Base-by-base conservation (phyloP, 2,329 filamentous ascomycete genomes). In the Botryotinia calthae region DNA sequence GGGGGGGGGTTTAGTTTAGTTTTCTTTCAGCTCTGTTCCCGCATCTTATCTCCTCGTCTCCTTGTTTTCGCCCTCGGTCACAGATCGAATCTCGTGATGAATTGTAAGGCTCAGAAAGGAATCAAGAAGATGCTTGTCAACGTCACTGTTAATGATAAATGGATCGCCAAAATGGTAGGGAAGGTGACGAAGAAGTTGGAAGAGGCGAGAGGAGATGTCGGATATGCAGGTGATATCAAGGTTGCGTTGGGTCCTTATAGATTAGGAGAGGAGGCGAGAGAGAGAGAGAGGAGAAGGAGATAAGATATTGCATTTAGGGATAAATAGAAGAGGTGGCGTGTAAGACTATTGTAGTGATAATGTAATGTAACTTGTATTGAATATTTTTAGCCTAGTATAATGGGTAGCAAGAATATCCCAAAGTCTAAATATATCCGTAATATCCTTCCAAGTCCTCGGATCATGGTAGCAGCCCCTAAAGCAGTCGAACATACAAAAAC, bases 131-230 rank as follows among this genome's bases (percentile, higher is more conserved):
- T 81, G 0, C 81, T 83, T 1, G 82, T 85, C 1, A 83, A 79
- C 51, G 84, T 82, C 1, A 81, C 86, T 51, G 83, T 85, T 7
- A 87, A 87, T 76, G 86, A 88, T 76, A 80, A 84, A 31, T 87
- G 86, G 85, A 87, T 88, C 76, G 86, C 86, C 51, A 85, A 84
- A 77, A 76, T 87, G 75, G 85, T 87, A 0, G 86, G 86, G 7
- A 87, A 85, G 74, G 79, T 86, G 6, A 85, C 84, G 72, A 81
- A 80, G 74, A 86, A 84, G 77, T 73, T 87, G 68, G 85, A 86
- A 78, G 82, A 81, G 37, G 84, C 83, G 48, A 83, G 84, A 73
- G 86, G 86, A 0, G 85, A 87, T 78, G 78, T 86, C 1, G 86
- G 86, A 1, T 87, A 87, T 75, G 84, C 82, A 69, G 84, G 83